Base-by-base conservation (phyloP, 192 early-diverging fungal genomes). In the Coemansia sp. region DNA sequence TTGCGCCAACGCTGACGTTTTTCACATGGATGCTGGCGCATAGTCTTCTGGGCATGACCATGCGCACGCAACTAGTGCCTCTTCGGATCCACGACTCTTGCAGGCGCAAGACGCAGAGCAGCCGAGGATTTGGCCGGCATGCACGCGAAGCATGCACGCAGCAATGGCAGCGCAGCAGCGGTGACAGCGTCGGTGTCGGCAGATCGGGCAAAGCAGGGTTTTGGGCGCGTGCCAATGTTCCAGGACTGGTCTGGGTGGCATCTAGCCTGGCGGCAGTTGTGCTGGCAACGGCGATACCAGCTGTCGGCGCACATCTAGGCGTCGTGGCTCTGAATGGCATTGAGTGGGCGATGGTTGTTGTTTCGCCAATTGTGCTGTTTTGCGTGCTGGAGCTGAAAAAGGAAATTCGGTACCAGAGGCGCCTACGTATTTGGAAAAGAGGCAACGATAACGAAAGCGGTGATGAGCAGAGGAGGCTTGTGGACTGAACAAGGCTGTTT, bases 21-120 rank as follows among this genome's bases (percentile, higher is more conserved):
- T 49, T 72, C 32, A 78, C 75, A 8, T 78, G 69, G 70, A 61
- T 78, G 52, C 10, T 60, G 14, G 69, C 75, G 0, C 75, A 78
- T 28, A 22, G 59, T 27, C 62, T 78, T 16, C 58, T 78, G 28
- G 75, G 69, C n/a, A 68, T 60, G 16, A 60, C 69, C 7, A 64
- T 78, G 69, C 62, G 62, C 11, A 78, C 75, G 4, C 36, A 30
- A 9, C 52, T 72, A 18, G 66, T 78, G 11, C 75, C 75, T 0
- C 42, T 78, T 51, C 61, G 66, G 5, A 34, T 62, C 45, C 58
- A 59, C n/a, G 58, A 42, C 49, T 48, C 45, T 23, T 18, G 32
- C 49, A 56, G 11, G 13, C 5, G 5, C 39, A 42, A 42, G 11
- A 42, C 5, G 11, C 39, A 42, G 13, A 16, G 5, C 2, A 16